phyloP scores from a whole-genome alignment of 768 basidiomycete genomes.

The Hortiboletus flavorubellus region DNA sequence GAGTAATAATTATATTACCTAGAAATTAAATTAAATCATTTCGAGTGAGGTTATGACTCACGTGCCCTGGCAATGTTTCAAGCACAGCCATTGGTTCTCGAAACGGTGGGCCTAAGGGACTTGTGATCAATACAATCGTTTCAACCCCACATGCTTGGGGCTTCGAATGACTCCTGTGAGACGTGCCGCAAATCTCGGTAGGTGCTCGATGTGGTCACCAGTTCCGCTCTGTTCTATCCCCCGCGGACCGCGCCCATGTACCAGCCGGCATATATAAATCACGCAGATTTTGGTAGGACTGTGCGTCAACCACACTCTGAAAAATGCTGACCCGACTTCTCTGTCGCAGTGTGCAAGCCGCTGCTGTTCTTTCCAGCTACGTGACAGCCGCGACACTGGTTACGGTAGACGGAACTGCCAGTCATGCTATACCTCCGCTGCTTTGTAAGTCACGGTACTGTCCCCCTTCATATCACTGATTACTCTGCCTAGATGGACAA shows the following conservation, averaged over 20 bases:
- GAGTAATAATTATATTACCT: neutral
- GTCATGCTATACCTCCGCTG: constrained; percentile 50
- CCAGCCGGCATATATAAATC: constrained; percentile 4
- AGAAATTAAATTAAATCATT: neutral
- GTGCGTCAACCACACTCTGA: neutral
- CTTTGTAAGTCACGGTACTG: constrained; percentile 40
- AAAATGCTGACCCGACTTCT: constrained; percentile 14
- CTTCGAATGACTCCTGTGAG: too few species aligned
- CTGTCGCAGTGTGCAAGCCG: neutral
- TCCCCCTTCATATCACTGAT: neutral
- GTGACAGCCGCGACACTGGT: constrained; percentile 31
- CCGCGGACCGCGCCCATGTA: neutral
- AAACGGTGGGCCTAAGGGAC: too few species aligned
- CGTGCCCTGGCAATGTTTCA: too few species aligned
- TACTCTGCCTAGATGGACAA: constrained; percentile 41
- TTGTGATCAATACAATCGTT: too few species aligned
- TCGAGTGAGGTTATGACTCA: neutral
- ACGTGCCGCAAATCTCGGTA: too few species aligned
- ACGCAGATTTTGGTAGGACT: neutral
- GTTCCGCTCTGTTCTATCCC: neutral
- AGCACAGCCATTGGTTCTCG: too few species aligned
- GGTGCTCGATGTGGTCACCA: constrained; percentile 2
- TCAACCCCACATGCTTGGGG: too few species aligned
- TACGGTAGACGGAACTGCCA: constrained; percentile 42
- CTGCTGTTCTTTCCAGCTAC: neutral